Percentiles rank a stretch among this genome's conserved stretches.
phyloP scores from a whole-genome alignment of 768 basidiomycete genomes.

The Imleria badia region DNA sequence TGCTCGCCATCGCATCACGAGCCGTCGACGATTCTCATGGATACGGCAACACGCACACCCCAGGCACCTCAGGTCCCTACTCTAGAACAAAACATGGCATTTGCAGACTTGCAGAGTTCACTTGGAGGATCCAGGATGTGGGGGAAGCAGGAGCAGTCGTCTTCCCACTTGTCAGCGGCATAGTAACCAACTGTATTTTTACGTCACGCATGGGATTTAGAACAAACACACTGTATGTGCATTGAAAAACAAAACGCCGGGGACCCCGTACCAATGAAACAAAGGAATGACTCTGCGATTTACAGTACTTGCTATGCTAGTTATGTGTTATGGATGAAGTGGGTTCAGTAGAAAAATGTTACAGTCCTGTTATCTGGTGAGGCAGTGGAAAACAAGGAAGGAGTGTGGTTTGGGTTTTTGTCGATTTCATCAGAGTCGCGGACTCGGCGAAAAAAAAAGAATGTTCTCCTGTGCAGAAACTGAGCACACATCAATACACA shows the following conservation, averaged over 20 bases:
- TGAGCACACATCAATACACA: conserved; percentile 25
- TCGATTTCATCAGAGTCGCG: conserved; percentile 25
- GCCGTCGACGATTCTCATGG: conserved; percentile 38
- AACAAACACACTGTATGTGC: conserved; percentile 22
- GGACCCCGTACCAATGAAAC: conserved; percentile 10
- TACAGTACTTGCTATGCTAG: conserved; percentile 30
- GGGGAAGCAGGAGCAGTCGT: background rate
- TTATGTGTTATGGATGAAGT: conserved; percentile 17
- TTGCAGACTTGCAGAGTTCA: conserved; percentile 63
- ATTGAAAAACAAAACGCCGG: conserved; percentile 22
- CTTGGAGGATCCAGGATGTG: conserved; percentile 13
- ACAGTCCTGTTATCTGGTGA: conserved; percentile 28
- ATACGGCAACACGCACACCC: conserved; percentile 38
- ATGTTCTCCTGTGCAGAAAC: conserved; percentile 12
- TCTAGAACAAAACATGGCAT: conserved; percentile 83
- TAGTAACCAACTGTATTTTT: conserved; percentile 13
- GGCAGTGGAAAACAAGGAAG: conserved; percentile 14
- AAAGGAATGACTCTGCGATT: conserved; percentile 30
- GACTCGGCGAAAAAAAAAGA: conserved; percentile 18
- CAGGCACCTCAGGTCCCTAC: conserved; percentile 59
- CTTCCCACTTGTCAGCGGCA: background rate
- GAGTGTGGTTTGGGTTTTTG: conserved; percentile 25
- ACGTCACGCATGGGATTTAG: conserved; percentile 9
- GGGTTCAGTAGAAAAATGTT: conserved; percentile 21
- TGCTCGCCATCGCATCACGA: conserved; percentile 29